Evolutionary conservation across 495 filamentous ascomycete genomes (phyloP).

Genomic region (Neurospora sp.): DNA sequence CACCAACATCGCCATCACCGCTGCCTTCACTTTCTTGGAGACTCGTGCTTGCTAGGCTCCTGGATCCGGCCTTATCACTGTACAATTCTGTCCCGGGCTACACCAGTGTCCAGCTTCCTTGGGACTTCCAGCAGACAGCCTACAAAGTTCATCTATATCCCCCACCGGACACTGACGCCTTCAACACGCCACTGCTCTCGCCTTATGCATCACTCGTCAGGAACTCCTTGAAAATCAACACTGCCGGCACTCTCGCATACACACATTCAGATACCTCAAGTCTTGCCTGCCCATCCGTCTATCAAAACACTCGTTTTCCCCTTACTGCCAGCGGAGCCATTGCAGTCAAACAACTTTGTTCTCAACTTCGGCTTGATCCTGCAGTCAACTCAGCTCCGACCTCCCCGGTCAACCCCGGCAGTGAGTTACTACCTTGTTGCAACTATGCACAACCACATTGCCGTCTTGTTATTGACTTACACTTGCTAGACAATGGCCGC

Average conservation of each 20-base stretch:
- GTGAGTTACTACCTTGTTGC: slow-evolving; percentile 12
- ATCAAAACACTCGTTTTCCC: neutral
- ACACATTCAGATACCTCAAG: neutral
- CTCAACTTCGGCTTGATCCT: slow-evolving; percentile 7
- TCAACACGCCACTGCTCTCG: neutral
- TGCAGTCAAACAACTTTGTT: neutral
- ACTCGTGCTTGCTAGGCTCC: neutral
- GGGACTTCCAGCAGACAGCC: neutral
- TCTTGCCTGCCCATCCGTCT: neutral
- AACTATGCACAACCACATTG: neutral
- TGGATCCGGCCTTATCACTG: neutral
- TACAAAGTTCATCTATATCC: neutral
- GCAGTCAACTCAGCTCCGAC: neutral
- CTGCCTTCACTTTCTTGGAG: neutral
- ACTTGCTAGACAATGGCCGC: slow-evolving; percentile 25
- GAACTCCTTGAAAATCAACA: neutral
- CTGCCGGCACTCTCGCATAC: neutral
- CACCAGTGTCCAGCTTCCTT: neutral
- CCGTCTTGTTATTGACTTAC: slow-evolving; percentile 4
- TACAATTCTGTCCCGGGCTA: neutral
- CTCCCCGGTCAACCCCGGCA: neutral
- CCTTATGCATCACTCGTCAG: neutral
- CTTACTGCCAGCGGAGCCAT: neutral
- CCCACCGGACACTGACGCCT: neutral
- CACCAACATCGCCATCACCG: neutral